A percentile compares a stretch with the other conserved stretches of the same genome.
phyloP scores from a whole-genome alignment of 345 rosid genomes.

The Brassica cretica region DNA sequence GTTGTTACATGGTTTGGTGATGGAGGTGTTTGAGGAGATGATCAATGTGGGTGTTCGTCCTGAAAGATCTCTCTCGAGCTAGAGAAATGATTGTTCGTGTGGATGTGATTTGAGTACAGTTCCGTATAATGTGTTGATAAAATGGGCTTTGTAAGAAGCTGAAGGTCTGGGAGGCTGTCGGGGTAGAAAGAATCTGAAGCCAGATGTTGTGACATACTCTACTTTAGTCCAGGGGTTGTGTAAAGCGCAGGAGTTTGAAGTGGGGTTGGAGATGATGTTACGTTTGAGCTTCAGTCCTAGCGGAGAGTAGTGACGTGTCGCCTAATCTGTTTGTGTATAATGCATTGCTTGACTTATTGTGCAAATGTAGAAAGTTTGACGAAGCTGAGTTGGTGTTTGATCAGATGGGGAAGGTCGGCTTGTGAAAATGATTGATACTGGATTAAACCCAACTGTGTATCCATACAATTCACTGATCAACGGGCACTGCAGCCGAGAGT shows the following conservation, averaged over 20 bases:
- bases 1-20: constrained; percentile 61
- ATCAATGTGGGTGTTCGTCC: constrained; percentile 47
- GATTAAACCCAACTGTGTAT: constrained; percentile 57
- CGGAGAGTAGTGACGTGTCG: constrained; percentile 45
- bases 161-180: constrained; percentile 63
- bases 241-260: constrained; percentile 57
- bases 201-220: constrained; percentile 70
- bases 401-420: constrained; percentile 57
- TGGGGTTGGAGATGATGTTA: constrained; percentile 53
- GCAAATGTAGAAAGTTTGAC: constrained; percentile 56
- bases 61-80: constrained; percentile 68
- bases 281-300: constrained; percentile 45
- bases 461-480: constrained; percentile 80
- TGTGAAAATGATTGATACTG: constrained; percentile 51
- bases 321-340: constrained; percentile 78
- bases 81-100: constrained; percentile 49
- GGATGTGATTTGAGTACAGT: constrained; percentile 58
- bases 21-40: constrained; percentile 65
- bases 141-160: constrained; percentile 77
- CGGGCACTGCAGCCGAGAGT: constrained; percentile 69
- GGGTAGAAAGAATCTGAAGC: constrained; percentile 50
- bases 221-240: constrained; percentile 74
- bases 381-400: constrained; percentile 68
- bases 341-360: constrained; percentile 69
- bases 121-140: constrained; percentile 64